phyloP scores from a whole-genome alignment of 169 alveolate genomes.

The Amoebophrya sp. region DNA sequence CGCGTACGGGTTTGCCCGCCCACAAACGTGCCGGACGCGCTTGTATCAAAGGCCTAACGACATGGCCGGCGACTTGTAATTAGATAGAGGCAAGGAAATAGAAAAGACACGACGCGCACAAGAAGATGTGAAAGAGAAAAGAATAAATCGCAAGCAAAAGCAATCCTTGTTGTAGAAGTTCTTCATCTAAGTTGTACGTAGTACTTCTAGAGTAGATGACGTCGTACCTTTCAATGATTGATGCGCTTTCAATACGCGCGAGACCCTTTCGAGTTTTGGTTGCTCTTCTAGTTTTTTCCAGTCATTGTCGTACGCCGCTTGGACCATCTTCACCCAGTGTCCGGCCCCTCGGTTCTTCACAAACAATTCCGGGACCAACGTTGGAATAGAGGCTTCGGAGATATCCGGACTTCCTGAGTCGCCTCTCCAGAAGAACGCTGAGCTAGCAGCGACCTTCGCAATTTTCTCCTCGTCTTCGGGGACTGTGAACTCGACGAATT shows the following conservation, averaged over 20 bases:
- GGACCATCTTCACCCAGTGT: not conserved
- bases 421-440: not conserved
- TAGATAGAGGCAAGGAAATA: no score
- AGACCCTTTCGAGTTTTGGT: not conserved
- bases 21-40: no score
- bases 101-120: no score
- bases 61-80: no score
- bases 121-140: no score
- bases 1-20: no score
- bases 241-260: not conserved
- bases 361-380: not conserved
- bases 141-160: no score
- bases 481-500: not conserved
- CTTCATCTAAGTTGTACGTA: no score
- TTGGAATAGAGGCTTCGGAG: not conserved
- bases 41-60: no score
- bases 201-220: no score
- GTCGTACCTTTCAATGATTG: not conserved
- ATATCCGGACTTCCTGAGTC: not conserved
- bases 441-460: not conserved
- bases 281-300: not conserved
- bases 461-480: not conserved
- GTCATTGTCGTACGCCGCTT: not conserved
- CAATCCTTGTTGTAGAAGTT: no score
- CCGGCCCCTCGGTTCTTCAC: not conserved